Base-by-base conservation (phyloP, 1,284 basidiomycete genomes). In the Leccinum pachyderme region DNA sequence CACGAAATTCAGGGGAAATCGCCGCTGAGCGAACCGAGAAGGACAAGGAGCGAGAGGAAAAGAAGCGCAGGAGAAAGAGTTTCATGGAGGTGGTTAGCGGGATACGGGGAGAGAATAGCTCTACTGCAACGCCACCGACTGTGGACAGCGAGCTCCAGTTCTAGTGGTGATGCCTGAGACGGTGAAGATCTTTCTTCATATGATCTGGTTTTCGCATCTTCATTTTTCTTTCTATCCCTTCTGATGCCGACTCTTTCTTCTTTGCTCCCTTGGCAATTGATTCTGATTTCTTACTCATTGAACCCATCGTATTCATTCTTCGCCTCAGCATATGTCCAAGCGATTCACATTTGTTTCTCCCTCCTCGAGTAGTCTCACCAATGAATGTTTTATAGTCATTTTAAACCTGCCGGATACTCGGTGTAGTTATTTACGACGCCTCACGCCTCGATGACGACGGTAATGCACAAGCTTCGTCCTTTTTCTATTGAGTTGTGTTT, bases 1-100 rank as follows among this genome's bases (percentile, higher is more conserved):
- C 71, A 41, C 64, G 67, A 32, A 66, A 72, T 57, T 65, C 69
- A 33, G 75, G 73, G 47, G 78, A 80, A 47, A 82, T 83, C 54
- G 77, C 76, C n/a, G 73, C 75, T 1, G 70, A 76, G 18, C 85
- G 83, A 59, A 58, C 79, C 27, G 75, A 74, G 56, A 77, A 74
- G 45, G 81, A 81, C 54, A 80, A 77, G 63, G 69, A 68, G 37
- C 78, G 79, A 48, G 70, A 73, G 54, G 79, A 80, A 67, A 78
- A 79, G 72, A 77, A 78, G 67, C 74, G 77, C 60, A 81, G 78
- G 68, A 75, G 72, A 63, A 73, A 70, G 65, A 75, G 70, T 24
- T 66, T 76, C 49, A 72, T 72, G 58, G 67, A 62, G 51, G 65
- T 71, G 15, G 65, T 66, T 18, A 55, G 66, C 29, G 68, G 55